These are phyloP conservation scores for Helicostylum pulchrum DNA, from an alignment of 192 early-diverging fungal species.

Conservation along the genomic window DNA sequence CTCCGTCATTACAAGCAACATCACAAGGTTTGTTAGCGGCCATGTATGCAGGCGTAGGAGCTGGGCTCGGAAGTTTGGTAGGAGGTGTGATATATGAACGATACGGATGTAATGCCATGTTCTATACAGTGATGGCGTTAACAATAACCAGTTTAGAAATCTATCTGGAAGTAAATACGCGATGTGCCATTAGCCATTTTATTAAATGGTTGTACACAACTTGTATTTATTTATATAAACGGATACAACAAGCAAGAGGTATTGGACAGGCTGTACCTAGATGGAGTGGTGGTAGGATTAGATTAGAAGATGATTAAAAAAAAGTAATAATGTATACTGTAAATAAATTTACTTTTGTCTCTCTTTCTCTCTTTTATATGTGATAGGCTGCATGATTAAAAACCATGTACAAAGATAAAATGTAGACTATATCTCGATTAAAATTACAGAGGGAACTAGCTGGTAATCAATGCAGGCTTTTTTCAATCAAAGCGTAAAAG, in stretches of 20 bases:
- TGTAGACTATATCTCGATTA: no score
- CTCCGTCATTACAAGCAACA: slow-evolving; percentile 39
- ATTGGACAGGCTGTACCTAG: slow-evolving; percentile 32
- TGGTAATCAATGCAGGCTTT: no score
- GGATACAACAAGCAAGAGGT: slow-evolving; percentile 29
- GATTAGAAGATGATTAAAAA: slow-evolving; percentile 23
- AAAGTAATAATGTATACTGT: no score
- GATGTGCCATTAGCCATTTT: slow-evolving; percentile 30
- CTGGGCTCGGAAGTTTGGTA: slow-evolving; percentile 39
- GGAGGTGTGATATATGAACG: slow-evolving; percentile 40
- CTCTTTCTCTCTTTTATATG: no score
- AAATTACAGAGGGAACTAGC: no score
- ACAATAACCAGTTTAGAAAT: slow-evolving; percentile 31
- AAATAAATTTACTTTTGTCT: no score
- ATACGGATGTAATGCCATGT: slow-evolving; percentile 38
- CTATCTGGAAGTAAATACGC: slow-evolving; percentile 37
- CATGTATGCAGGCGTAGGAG: slow-evolving; percentile 41
- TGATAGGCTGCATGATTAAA: no score
- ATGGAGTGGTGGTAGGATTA: slow-evolving; percentile 36
- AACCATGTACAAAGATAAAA: no score
- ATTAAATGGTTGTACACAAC: slow-evolving; percentile 8
- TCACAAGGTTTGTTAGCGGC: slow-evolving; percentile 44
- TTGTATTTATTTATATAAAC: slow-evolving; percentile 11
- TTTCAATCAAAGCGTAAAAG: no score
- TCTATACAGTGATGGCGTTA: slow-evolving; percentile 32